Conservation (phyloP, 164 flowering plant genomes). For the Annona cherimola region DNA sequence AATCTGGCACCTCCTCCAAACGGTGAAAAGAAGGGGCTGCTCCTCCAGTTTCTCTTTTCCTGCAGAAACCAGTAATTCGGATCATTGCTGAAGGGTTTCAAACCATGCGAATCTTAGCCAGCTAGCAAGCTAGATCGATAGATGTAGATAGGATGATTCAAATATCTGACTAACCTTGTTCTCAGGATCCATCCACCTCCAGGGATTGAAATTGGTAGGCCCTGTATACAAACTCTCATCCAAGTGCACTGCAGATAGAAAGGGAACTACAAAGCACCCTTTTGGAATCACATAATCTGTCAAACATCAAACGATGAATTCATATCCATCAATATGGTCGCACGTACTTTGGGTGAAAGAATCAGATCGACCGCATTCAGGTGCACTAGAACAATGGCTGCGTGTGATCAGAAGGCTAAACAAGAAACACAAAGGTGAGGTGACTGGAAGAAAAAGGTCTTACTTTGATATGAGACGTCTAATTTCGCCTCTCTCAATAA, state of each 20-base stretch:
- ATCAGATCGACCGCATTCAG: not conserved
- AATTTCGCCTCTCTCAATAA: constrained; percentile 78
- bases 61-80: constrained; percentile 7
- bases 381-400: too few species aligned
- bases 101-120: not conserved
- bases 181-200: constrained; percentile 86
- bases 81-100: not conserved
- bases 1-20: constrained; percentile 86
- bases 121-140: not conserved
- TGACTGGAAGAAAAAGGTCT: not conserved
- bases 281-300: constrained; percentile 74
- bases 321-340: not conserved
- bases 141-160: not conserved
- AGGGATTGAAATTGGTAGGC: constrained; percentile 62
- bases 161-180: constrained; percentile 42
- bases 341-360: not conserved
- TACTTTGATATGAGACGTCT: constrained; percentile 68
- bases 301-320: constrained; percentile 6
- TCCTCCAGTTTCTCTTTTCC: constrained; percentile 85
- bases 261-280: constrained; percentile 86
- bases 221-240: constrained; percentile 52
- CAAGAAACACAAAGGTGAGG: not conserved
- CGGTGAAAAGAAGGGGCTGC: constrained; percentile 53
- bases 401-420: not conserved
- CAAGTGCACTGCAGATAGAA: constrained; percentile 85